Base-by-base conservation (phyloP, 352 stramenopile species). In the Phytophthora niederhauseri region DNA sequence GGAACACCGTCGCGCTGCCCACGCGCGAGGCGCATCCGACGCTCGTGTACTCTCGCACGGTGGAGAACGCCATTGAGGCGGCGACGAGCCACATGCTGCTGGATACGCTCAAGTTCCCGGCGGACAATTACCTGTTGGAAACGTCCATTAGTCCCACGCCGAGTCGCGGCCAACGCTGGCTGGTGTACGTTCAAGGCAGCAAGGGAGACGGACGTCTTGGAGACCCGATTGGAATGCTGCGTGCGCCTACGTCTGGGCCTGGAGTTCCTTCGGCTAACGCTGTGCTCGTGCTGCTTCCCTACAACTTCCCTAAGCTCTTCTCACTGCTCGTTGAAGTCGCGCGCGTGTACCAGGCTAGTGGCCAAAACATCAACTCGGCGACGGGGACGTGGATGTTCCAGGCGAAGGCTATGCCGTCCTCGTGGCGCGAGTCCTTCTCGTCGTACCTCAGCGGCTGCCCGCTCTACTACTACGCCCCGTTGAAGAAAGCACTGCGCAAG, bases 11-110 rank as follows among this genome's bases (percentile, higher is more conserved):
- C 0, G 89, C 82, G n/a, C 49, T 97, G 38, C 85, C 82, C 0
- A 81, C 86, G 14, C 78, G 89, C 1, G 88, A 96, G 31, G 88
- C 89, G 4, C 89, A 97, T 36, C 89, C 89, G 1, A 87, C 78
- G 43, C 70, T 97, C 7, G 77, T 91, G 50, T 95, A 82, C 57
- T 78, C 75, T 0, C 73, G 89, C 15, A 90, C 82, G 1, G 84
- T 93, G 3, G 89, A 97, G 63, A 84, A 81, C 17, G 85, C 85
- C 1, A 92, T 94, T 12, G 89, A 97, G 58, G 82, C 81, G 4
- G 89, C 87, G 7, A 95, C 87, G 22, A 96, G 89, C 70, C 85
- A 93, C 64, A 95, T 97, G 87, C 68, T 96, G 38, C 68, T 97
- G 6, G 89, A 97, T 64, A 95, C 86, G 43, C 84, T 97, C 61